A percentile compares a stretch with the other conserved stretches of the same genome.
These are phyloP conservation scores for Tuctoria greenei DNA, from an alignment of 176 grass and related monocot species.

Conservation along the genomic window DNA sequence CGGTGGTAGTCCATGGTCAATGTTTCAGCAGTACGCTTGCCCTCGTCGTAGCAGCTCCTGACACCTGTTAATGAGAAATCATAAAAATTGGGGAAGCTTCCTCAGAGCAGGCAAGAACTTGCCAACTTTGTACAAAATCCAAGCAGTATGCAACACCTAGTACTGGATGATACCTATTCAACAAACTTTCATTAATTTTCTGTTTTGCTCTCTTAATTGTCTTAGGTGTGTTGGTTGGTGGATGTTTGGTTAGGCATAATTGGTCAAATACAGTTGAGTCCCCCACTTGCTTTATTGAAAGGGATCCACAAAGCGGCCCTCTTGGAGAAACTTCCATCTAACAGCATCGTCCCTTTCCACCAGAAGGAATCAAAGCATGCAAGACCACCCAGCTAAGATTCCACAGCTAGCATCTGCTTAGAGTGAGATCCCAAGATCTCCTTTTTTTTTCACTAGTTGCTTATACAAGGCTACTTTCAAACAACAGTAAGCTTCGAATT, in stretches of 20 bases:
- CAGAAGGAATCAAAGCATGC: conserved; percentile 45
- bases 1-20: conserved; percentile 97
- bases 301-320: conserved; percentile 36
- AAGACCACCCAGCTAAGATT: conserved; percentile 45
- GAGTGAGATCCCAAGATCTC: conserved; percentile 25
- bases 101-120: background rate
- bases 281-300: conserved; percentile 38
- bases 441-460: conserved; percentile 20
- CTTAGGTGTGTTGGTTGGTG: conserved; percentile 37
- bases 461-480: conserved; percentile 24
- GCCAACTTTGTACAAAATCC: conserved; percentile 9
- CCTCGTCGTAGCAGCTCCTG: conserved; percentile 90
- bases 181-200: conserved; percentile 27
- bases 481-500: conserved; percentile 18
- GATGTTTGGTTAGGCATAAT: conserved; percentile 46
- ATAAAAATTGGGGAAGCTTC: conserved; percentile 28
- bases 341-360: conserved; percentile 37
- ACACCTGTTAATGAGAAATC: conserved; percentile 54
- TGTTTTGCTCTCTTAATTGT: conserved; percentile 28
- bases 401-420: conserved; percentile 41
- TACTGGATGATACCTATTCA: conserved; percentile 22
- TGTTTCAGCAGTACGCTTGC: conserved; percentile 86
- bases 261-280: conserved; percentile 29
- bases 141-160: conserved; percentile 6
- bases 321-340: conserved; percentile 45